Percentiles rank a stretch among this genome's conserved stretches.
Evolutionary conservation across 345 rosid genomes (phyloP).

Genomic region (Hibiscus mutabilis): DNA sequence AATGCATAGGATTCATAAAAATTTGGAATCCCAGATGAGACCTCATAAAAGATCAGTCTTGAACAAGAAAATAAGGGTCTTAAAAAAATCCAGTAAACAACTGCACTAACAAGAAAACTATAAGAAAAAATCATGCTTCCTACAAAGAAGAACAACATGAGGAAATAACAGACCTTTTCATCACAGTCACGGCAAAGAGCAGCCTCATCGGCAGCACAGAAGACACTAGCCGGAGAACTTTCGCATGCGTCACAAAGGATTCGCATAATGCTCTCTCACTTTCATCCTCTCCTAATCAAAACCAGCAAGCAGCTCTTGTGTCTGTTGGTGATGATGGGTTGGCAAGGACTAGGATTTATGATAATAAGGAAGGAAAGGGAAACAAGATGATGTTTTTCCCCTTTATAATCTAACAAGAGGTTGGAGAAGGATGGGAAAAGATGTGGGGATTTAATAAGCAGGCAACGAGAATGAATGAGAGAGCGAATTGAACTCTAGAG

Average conservation of each 20-base stretch:
- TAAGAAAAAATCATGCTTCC: background rate
- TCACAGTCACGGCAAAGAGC: conserved; percentile 72
- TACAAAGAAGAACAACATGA: background rate
- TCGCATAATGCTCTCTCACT: background rate
- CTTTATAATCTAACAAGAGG: background rate
- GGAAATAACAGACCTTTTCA: background rate
- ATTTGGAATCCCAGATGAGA: no score
- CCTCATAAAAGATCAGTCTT: background rate
- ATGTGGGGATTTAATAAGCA: conserved; percentile 2
- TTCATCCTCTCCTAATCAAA: background rate
- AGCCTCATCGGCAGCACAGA: conserved; percentile 92
- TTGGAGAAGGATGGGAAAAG: background rate
- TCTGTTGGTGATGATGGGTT: background rate
- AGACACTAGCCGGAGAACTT: conserved; percentile 51
- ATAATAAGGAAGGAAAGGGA: background rate
- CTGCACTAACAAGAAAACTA: background rate
- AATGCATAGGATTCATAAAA: no score
- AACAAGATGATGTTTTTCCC: no score
- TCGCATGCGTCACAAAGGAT: background rate
- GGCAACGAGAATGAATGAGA: background rate
- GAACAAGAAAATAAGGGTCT: background rate
- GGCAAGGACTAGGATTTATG: background rate
- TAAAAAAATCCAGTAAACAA: background rate
- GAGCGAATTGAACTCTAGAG: background rate
- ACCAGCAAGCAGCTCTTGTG: background rate